Evolutionary conservation across 805 yeast species (phyloP).

Genomic region (Aciculoconidium aculeatum): DNA sequence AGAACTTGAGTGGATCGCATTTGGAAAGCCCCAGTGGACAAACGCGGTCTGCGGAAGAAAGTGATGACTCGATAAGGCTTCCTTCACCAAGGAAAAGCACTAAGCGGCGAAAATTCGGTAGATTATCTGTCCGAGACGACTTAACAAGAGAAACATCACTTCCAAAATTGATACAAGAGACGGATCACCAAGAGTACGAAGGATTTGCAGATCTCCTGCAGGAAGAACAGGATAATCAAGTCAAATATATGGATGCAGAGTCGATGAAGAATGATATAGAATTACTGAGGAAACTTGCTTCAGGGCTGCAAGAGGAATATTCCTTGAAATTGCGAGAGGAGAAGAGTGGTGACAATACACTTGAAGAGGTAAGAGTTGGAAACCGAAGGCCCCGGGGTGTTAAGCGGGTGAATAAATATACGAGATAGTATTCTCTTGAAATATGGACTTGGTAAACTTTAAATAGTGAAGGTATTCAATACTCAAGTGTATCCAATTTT

Average conservation of each 20-base stretch:
- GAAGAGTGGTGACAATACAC: background rate
- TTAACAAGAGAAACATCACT: background rate
- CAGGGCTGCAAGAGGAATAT: too few relatives aligned
- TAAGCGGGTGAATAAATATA: constrained; percentile 4
- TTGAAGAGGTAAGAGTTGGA: too few relatives aligned
- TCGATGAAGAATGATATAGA: constrained; percentile 14
- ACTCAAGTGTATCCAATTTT: too few relatives aligned
- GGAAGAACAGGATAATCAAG: too few relatives aligned
- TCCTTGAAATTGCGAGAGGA: constrained; percentile 3
- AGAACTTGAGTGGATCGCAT: constrained; percentile 6
- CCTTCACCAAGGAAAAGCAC: constrained; percentile 50
- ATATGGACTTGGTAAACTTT: too few relatives aligned
- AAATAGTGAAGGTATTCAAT: too few relatives aligned
- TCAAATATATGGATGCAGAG: constrained; percentile 18
- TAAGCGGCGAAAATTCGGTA: constrained; percentile 41
- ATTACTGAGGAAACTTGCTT: constrained; percentile 14
- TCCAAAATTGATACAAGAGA: background rate
- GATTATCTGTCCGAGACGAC: constrained; percentile 32
- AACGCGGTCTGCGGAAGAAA: constrained; percentile 12
- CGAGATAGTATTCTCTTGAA: constrained; percentile 2
- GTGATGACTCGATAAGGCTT: constrained; percentile 10
- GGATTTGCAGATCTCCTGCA: constrained; percentile 11
- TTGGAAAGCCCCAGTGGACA: constrained; percentile 5
- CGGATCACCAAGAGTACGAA: constrained; percentile 4
- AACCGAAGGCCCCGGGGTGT: constrained; percentile 5